These are phyloP conservation scores for Mariannaea sp. DNA, from an alignment of 2,329 filamentous ascomycete species.

Conservation along the genomic window DNA sequence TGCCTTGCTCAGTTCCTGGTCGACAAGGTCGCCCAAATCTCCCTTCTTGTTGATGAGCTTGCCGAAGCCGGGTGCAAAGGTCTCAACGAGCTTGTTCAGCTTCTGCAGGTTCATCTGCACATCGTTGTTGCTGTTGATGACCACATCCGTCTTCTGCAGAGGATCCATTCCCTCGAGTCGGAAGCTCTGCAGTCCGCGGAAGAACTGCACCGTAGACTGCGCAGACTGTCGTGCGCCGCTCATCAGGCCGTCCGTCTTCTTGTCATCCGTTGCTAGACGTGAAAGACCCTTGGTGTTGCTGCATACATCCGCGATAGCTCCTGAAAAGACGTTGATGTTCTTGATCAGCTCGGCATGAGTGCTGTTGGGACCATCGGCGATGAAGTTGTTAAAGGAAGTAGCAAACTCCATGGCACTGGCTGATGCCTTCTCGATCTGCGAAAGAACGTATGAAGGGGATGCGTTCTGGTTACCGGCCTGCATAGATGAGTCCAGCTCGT, in stretches of 20 bases:
- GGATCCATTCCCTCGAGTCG: conserved; percentile 88
- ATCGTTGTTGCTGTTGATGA: conserved; percentile 96
- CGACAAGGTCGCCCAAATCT: conserved; percentile 91
- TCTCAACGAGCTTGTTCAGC: conserved; percentile 90
- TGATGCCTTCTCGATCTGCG: conserved; percentile 95
- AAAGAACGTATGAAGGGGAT: conserved; percentile 90
- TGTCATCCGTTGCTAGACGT: conserved; percentile 91
- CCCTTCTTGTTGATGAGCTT: conserved; percentile 80
- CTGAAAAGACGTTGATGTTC: conserved; percentile 86
- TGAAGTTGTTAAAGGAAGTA: conserved; percentile 97
- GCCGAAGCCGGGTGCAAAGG: conserved; percentile 84
- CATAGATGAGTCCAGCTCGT: conserved; percentile 97
- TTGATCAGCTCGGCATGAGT: conserved; percentile 91
- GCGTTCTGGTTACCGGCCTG: conserved; percentile 98
- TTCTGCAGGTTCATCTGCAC: conserved; percentile 93
- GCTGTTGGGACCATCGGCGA: conserved; percentile 92
- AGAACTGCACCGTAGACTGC: conserved; percentile 87
- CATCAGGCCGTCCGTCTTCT: conserved; percentile 86
- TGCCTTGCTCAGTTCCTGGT: conserved; percentile 88
- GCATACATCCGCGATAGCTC: conserved; percentile 89
- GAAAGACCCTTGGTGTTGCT: conserved; percentile 96
- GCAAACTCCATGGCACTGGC: conserved; percentile 96
- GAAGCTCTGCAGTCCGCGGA: conserved; percentile 92
- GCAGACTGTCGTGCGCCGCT: conserved; percentile 84
- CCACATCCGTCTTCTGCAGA: conserved; percentile 92